Conservation (phyloP, 306 rosid genomes). For the Fragaria vesca region DNA sequence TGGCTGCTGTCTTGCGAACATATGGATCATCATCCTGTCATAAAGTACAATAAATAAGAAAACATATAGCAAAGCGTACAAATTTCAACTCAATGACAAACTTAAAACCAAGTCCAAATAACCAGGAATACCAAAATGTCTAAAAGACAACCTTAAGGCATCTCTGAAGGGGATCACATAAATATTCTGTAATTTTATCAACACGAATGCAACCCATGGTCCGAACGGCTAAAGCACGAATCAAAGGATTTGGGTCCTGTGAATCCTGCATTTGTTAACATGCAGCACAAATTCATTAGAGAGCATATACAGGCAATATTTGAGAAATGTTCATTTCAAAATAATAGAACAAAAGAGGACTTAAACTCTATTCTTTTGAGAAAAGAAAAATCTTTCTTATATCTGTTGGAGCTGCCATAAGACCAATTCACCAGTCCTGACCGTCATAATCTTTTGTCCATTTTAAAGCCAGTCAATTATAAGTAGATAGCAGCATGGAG, state of each 20-base stretch:
- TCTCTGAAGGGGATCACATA: constrained; percentile 99
- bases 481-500: not conserved
- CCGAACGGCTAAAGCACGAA: constrained; percentile 97
- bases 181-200: constrained; percentile 96
- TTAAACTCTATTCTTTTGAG: not conserved
- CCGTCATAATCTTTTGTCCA: not conserved
- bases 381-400: not conserved
- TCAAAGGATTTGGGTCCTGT: constrained; percentile 97
- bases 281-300: not conserved
- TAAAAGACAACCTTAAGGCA: constrained; percentile 78
- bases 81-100: constrained; percentile 6
- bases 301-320: constrained; percentile 8
- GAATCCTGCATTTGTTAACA: constrained; percentile 70
- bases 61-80: constrained; percentile 6
- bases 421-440: not conserved
- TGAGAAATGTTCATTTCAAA: not conserved
- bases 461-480: not conserved
- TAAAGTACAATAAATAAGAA: constrained; percentile 26
- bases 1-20: constrained; percentile 98
- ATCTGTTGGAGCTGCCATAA: constrained; percentile 5
- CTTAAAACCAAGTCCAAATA: constrained; percentile 2
- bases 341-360: not conserved
- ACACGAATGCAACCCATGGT: constrained; percentile 99
- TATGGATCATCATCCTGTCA: constrained; percentile 98
- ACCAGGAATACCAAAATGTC: not conserved